Percentiles rank a stretch among this genome's conserved stretches.
phyloP scores from a whole-genome alignment of 2,329 filamentous ascomycete genomes.

The Tolypocladium nubicola region DNA sequence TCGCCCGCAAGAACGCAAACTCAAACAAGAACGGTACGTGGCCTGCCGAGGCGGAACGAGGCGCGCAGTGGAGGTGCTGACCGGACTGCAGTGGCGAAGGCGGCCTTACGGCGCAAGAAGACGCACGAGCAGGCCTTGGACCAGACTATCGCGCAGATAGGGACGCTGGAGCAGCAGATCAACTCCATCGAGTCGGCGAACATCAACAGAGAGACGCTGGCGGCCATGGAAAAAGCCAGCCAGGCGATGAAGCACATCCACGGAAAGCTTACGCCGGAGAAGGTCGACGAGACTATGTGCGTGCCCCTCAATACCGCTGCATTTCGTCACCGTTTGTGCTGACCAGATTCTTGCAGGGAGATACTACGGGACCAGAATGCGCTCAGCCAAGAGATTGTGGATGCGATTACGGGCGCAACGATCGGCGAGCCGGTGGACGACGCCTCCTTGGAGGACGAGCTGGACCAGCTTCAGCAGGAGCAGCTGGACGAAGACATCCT shows the following conservation, averaged over 20 bases:
- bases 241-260: constrained; percentile 91
- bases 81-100: constrained; percentile 62
- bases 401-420: constrained; percentile 65
- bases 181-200: constrained; percentile 96
- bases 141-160: constrained; percentile 81
- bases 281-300: constrained; percentile 92
- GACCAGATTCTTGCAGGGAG: constrained; percentile 49
- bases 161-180: constrained; percentile 88
- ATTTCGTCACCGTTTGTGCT: background rate
- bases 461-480: constrained; percentile 84
- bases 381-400: constrained; percentile 85
- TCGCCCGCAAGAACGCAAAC: constrained; percentile 76
- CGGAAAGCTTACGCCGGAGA: constrained; percentile 79
- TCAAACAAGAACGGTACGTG: constrained; percentile 81
- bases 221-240: constrained; percentile 86
- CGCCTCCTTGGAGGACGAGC: constrained; percentile 71
- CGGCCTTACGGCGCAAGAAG: constrained; percentile 89
- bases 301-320: constrained; percentile 20
- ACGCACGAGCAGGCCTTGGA: constrained; percentile 83
- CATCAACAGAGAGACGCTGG: constrained; percentile 93
- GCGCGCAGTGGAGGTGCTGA: constrained; percentile 13
- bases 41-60: background rate
- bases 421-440: constrained; percentile 70
- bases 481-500: constrained; percentile 90
- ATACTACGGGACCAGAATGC: constrained; percentile 83